A percentile compares a stretch with the other conserved stretches of the same genome.
Evolutionary conservation across 2,329 filamentous ascomycete genomes (phyloP).

Genomic region (Colletotrichum endophyticum): DNA sequence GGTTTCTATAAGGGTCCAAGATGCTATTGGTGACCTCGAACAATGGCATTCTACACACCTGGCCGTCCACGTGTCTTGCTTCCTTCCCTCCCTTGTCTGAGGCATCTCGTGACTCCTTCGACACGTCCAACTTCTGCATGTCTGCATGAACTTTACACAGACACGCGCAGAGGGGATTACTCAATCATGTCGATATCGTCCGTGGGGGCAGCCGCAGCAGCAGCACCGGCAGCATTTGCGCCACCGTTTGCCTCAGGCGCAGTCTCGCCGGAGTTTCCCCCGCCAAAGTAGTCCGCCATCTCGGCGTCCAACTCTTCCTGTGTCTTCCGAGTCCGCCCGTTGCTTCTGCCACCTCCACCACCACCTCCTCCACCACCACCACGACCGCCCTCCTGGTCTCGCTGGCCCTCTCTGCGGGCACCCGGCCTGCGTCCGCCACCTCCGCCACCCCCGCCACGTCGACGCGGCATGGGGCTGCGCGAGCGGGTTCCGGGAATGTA

Average conservation of each 20-base stretch:
- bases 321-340: slow-evolving; percentile 77
- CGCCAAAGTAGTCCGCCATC: slow-evolving; percentile 91
- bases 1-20: not conserved
- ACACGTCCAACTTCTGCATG: not conserved
- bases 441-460: slow-evolving; percentile 46
- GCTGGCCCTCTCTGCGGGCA: slow-evolving; percentile 48
- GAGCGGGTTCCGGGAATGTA: slow-evolving; percentile 72
- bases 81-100: not conserved
- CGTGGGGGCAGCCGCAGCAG: slow-evolving; percentile 32
- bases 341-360: slow-evolving; percentile 25
- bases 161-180: slow-evolving; percentile 35
- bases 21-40: not conserved
- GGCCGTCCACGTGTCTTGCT: not conserved
- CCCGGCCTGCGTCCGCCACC: slow-evolving; percentile 55
- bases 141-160: not conserved
- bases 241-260: slow-evolving; percentile 39
- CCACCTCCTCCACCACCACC: slow-evolving; percentile 37
- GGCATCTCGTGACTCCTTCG: not conserved
- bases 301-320: slow-evolving; percentile 94
- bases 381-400: slow-evolving; percentile 39
- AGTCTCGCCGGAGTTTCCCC: slow-evolving; percentile 35
- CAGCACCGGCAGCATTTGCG: slow-evolving; percentile 37
- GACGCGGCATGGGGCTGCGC: slow-evolving; percentile 63
- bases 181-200: slow-evolving; percentile 78
- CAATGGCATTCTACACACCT: not conserved